Base-by-base conservation (phyloP, 208 protist genomes). In the Trypanosoma theileri region DNA sequence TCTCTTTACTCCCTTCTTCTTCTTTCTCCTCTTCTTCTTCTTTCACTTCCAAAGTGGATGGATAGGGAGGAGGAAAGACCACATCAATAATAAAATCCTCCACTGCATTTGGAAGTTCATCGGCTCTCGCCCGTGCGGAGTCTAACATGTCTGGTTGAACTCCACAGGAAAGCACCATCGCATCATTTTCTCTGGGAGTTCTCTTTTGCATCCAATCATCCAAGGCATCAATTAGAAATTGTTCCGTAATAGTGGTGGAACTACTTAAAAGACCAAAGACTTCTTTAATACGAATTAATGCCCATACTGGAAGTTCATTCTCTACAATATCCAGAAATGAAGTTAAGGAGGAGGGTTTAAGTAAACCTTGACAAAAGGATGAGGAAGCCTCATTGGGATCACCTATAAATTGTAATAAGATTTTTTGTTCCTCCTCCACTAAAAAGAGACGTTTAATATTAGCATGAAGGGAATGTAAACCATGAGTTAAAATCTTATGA, bases 1-100 rank as follows among this genome's bases (percentile, higher is more conserved):
- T 45, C 31, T 59, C 53, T 8, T 31, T 59, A 35, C 6, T n/a
- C n/a, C 26, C 48, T 21, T 66, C 56, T 41, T 50, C 56, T 44
- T 52, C 24, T 16, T 59, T 60, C 22, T 72, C 45, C 28, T 61
- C 61, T 22, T 24, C 56, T 16, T 24, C 45, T 35, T 64, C 51
- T 13, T 13, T 28, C 4, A 44, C 6, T n/a, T 7, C 51, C 14
- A 56, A 35, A 35, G 28, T 8, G 6, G 28, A 35, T 8, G 28
- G 28, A 35, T 35, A 13, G 2, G 73, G 26, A 17, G 79, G 67
- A 19, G 91, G 91, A 56, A 89, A 96, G 4, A 96, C 71, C 12
- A 96, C 85, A 67, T 96, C 91, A 16, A 93, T 76, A 6, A 96
- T 78, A 64, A 96, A 96, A 77, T 93, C 88, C 19, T 77, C 66